Percentiles rank a stretch among this genome's conserved stretches.
Evolutionary conservation across 2,329 filamentous ascomycete genomes (phyloP).

Genomic region (Neofusicoccum umdonicola): DNA sequence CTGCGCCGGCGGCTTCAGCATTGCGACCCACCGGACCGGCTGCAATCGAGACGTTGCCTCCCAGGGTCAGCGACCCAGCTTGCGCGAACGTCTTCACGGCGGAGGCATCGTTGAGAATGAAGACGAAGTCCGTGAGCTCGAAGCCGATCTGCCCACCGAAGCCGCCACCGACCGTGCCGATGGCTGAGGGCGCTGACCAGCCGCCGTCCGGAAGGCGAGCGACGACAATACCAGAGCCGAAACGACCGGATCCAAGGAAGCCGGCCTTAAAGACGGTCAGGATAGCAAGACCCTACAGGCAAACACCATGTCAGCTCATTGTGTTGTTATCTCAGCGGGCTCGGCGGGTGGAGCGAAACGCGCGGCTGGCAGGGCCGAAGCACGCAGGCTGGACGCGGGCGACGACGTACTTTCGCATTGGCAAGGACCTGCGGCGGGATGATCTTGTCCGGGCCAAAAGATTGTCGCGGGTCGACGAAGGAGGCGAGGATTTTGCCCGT

Average conservation of each 20-base stretch:
- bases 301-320: slow-evolving; percentile 16
- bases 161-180: slow-evolving; percentile 76
- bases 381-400: neutral
- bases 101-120: slow-evolving; percentile 88
- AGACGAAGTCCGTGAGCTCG: slow-evolving; percentile 91
- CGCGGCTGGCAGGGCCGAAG: neutral
- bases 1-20: slow-evolving; percentile 91
- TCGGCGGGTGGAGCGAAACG: slow-evolving; percentile 12
- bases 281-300: slow-evolving; percentile 69
- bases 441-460: slow-evolving; percentile 94
- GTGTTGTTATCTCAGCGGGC: neutral
- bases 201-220: slow-evolving; percentile 72
- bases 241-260: slow-evolving; percentile 78
- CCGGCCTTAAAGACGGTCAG: slow-evolving; percentile 85
- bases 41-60: slow-evolving; percentile 93
- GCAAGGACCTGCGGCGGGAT: slow-evolving; percentile 88
- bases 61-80: slow-evolving; percentile 83
- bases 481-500: slow-evolving; percentile 92
- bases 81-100: slow-evolving; percentile 95
- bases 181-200: slow-evolving; percentile 80
- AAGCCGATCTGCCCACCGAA: slow-evolving; percentile 86
- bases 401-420: slow-evolving; percentile 72
- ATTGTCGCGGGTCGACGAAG: slow-evolving; percentile 89
- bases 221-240: slow-evolving; percentile 79
- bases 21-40: slow-evolving; percentile 92